Base-by-base conservation (phyloP, 768 basidiomycete genomes). In the Tephrocybe rancida region DNA sequence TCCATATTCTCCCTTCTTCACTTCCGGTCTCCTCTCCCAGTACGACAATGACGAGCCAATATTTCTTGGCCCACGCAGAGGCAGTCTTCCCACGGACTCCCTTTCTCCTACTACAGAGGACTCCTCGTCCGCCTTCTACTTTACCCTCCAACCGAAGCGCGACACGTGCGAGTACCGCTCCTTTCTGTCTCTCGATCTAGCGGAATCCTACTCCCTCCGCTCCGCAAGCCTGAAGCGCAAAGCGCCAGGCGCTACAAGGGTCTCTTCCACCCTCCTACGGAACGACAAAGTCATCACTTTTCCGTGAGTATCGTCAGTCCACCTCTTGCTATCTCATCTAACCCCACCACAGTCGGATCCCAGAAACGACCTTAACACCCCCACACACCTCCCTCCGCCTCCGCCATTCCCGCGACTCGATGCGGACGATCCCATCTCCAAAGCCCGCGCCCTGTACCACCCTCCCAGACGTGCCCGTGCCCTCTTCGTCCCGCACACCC, bases 171-270 rank as follows among this genome's bases (percentile, higher is more conserved):
- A 78, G 55, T 71, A 67, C 56, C 78, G 81, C 37, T 88, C 87
- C 2, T 88, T 87, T 65, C 78, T 88, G 46, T 87, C 82, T 30
- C 79, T 88, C 50, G 87, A 88, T 65, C 76, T 86, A 3, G 86
- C 85, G 34, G 82, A 84, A 64, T 73, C 75, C 22, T 71, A 73
- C 56, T 74, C 73, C 3, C 64, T 71, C 50, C 69, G 73, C 34
- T 69, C 75, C 2, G 75, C 75, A 41, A 73, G n/a, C n/a, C n/a
- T n/a, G n/a, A n/a, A n/a, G n/a, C n/a, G n/a, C n/a, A n/a, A n/a
- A n/a, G n/a, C n/a, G n/a, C n/a, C n/a, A n/a, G n/a, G n/a, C n/a
- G n/a, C n/a, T n/a, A n/a, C n/a, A n/a, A n/a, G n/a, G n/a, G n/a
- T n/a, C n/a, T n/a, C n/a, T n/a, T n/a, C n/a, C n/a, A n/a, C n/a